phyloP scores from a whole-genome alignment of 2,329 filamentous ascomycete genomes.

The Clonostachys solani region DNA sequence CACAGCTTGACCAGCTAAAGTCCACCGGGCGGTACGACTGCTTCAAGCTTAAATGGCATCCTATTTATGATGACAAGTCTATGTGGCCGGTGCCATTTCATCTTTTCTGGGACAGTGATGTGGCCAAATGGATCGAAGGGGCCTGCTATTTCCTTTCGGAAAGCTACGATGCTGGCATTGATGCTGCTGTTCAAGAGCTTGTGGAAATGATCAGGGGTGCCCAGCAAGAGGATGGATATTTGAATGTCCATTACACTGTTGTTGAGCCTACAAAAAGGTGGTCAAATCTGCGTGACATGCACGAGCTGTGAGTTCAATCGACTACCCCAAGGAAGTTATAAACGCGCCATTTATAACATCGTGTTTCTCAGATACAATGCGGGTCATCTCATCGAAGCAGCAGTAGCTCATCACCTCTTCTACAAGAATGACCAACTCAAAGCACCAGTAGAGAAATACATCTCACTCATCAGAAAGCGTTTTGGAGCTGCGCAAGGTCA shows the following conservation, averaged over 20 bases:
- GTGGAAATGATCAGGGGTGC: conserved; percentile 52
- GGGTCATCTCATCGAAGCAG: conserved; percentile 58
- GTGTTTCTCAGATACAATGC: conserved; percentile 45
- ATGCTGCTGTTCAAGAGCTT: conserved; percentile 48
- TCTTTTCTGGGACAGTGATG: conserved; percentile 51
- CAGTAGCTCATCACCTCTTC: conserved; percentile 48
- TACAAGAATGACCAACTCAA: conserved; percentile 48
- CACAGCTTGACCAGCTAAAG: conserved; percentile 48
- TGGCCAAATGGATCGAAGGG: conserved; percentile 60
- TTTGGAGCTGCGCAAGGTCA: conserved; percentile 48
- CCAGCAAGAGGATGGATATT: conserved; percentile 56
- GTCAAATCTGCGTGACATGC: conserved; percentile 56
- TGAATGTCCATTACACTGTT: conserved; percentile 60
- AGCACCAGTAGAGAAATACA: conserved; percentile 47
- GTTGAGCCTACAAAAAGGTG: conserved; percentile 51
- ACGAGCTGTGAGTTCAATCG: conserved; percentile 45
- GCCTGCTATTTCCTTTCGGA: conserved; percentile 50
- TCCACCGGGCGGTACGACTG: conserved; percentile 52
- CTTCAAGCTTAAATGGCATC: conserved; percentile 54
- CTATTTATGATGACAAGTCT: conserved; percentile 43
- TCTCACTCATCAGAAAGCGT: conserved; percentile 41
- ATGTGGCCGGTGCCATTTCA: conserved; percentile 53
- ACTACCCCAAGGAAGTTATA: neutral
- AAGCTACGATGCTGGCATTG: conserved; percentile 36
- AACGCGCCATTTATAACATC: neutral